Base-by-base conservation (phyloP, 2,329 filamentous ascomycete genomes). In the Cucurbitaria berberidis region DNA sequence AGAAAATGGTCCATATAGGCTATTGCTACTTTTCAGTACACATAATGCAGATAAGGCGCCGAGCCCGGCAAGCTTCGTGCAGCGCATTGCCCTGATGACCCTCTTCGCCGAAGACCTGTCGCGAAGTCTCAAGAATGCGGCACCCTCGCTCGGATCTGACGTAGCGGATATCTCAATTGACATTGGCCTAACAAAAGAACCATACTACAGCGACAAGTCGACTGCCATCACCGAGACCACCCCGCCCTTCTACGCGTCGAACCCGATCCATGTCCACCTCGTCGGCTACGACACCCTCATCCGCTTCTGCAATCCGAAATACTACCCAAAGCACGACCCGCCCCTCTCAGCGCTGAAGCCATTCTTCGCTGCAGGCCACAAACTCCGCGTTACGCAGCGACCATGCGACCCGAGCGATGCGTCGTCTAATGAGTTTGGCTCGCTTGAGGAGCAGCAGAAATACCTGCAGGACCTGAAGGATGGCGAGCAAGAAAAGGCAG, bases 251-350 rank as follows among this genome's bases (percentile, higher is more conserved):
- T 77, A 76, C 56, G 65, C 75, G 0, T 66, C 66, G 16, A 57
- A 66, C 7, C 76, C 78, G 0, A 67, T 52, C 47, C 88, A 91
- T 64, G 76, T 89, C 3, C 90, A 90, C 65, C 82, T 93, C 2
- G 83, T 86, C 1, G 90, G 90, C 24, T 93, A 86, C 69, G 90
- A 93, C 65, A 93, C 90, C 0, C 76, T 93, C 6, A 84, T 89
- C 15, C 83, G 90, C 18, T 85, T 93, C 46, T 84, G 90, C 48
- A 80, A 89, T 43, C 82, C 88, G 0, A 90, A 89, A 69, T 93
- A 93, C 74, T 91, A 91, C 67, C 69, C 73, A 5, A 62, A 70
- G 48, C 58, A 77, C 66, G 30, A 72, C 49, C 68, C 78, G 68
- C 63, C 88, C 57, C 78, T 84, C 11, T 74, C 72, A 0, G 83